Base-by-base conservation (phyloP, 1,284 basidiomycete genomes). In the Volvariella surrecta region DNA sequence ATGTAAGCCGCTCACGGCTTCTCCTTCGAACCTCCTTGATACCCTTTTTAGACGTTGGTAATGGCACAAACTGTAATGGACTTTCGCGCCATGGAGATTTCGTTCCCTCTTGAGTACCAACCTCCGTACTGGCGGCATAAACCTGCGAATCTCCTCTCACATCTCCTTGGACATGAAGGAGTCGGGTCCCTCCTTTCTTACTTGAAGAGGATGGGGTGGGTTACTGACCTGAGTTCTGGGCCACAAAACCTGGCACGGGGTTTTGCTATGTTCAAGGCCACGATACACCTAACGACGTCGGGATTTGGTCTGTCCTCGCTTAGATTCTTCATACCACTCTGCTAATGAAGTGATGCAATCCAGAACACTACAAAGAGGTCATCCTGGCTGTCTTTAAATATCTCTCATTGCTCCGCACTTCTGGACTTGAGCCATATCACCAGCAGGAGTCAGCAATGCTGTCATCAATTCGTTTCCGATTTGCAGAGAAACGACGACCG, bases 101-200 rank as follows among this genome's bases (percentile, higher is more conserved):
- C 82, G 2, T 96, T 96, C 65, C 90, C 90, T 13, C 68, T 95
- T 48, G 84, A 84, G 18, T 92, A 93, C 60, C 84, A 96, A 57
- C 70, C 78, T 3, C 79, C 84, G 1, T 67, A 81, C 38, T 96
- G 88, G 79, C 73, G 77, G 30, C 71, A 83, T 57, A 93, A 93
- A 68, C 95, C 96, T 1, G 79, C 73, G 2, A 67, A 79, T 49
- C 88, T 93, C 60, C 58, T 99, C 15, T 74, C 82, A 2, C 91
- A 97, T 61, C 84, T 96, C 57, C 65, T 97, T 39, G 96, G 96
- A 0, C 95, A 99, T 60, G 97, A 99, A 66, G 97, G 96, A 2
- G 82, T 87, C 31, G 96, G 96, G 1, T 97, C 93, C 0, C 68
- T 99, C 34, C 76, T 94, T 52, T 91, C 91, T 1, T 91, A 93